Percentiles rank a stretch among this genome's conserved stretches.
phyloP scores from a whole-genome alignment of 2,329 filamentous ascomycete genomes.

The Apiospora kogelbergensis region DNA sequence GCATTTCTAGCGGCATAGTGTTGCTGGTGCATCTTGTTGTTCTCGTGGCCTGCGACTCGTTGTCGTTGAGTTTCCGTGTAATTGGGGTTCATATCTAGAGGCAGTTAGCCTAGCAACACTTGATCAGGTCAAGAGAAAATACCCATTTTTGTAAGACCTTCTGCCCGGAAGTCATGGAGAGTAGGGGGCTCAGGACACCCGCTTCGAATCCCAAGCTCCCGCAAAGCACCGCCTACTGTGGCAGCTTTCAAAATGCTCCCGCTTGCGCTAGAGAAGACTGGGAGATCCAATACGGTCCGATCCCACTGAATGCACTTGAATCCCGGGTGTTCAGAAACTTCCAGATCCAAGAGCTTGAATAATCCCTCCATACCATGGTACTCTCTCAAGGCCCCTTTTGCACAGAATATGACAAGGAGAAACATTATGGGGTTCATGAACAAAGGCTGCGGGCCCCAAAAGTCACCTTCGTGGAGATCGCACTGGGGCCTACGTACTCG shows the following conservation, averaged over 20 bases:
- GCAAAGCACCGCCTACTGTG: background rate
- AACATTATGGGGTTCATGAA: slow-evolving; percentile 40
- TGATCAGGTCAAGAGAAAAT: background rate
- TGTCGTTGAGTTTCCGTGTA: background rate
- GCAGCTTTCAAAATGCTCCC: background rate
- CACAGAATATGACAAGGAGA: slow-evolving; percentile 42
- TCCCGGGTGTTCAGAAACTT: background rate
- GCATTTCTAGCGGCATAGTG: background rate
- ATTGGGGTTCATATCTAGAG: background rate
- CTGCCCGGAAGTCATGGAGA: background rate
- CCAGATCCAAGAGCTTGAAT: background rate
- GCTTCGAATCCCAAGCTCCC: background rate
- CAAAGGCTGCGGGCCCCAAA: background rate
- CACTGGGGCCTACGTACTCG: background rate
- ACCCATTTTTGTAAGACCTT: background rate
- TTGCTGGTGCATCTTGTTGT: background rate
- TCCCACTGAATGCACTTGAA: background rate
- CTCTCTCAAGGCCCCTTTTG: slow-evolving; percentile 39
- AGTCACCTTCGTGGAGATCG: slow-evolving; percentile 10
- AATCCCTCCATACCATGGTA: slow-evolving; percentile 18
- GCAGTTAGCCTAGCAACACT: background rate
- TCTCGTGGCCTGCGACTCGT: background rate
- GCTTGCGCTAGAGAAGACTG: background rate
- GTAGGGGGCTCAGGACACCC: background rate
- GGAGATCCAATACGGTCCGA: background rate